Conservation (phyloP, 805 yeast species). For the Vanderwaltozyma polyspora region DNA sequence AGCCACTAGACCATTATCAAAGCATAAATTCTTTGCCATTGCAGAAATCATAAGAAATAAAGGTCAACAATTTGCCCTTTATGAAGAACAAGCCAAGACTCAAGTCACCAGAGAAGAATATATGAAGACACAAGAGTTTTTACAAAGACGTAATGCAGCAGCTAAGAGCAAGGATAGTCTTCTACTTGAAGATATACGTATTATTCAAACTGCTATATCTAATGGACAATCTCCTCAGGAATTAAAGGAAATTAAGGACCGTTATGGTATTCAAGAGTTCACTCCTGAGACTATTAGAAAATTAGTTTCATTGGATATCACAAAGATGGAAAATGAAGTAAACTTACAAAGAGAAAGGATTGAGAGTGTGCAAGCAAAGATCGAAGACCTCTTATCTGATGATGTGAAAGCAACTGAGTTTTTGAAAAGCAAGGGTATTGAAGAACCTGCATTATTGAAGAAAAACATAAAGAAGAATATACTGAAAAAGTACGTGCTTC, state of each 20-base stretch:
- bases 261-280: constrained; percentile 38
- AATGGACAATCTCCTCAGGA: constrained; percentile 29
- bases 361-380: constrained; percentile 27
- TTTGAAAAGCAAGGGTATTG: constrained; percentile 28
- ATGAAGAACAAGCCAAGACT: constrained; percentile 60
- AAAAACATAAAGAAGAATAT: constrained; percentile 57
- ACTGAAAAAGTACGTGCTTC: constrained; percentile 47
- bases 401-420: constrained; percentile 27
- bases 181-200: constrained; percentile 22
- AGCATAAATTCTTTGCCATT: constrained; percentile 75
- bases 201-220: constrained; percentile 21
- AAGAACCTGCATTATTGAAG: constrained; percentile 32
- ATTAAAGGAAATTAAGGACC: constrained; percentile 31
- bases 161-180: constrained; percentile 18
- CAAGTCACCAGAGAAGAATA: constrained; percentile 60
- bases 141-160: constrained; percentile 35
- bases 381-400: constrained; percentile 28
- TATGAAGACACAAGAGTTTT: constrained; percentile 41
- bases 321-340: constrained; percentile 21
- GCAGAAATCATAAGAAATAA: constrained; percentile 82
- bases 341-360: constrained; percentile 23
- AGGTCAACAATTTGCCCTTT: constrained; percentile 84
- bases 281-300: constrained; percentile 32
- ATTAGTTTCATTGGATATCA: constrained; percentile 31
- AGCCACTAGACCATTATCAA: constrained; percentile 73